A percentile compares a stretch with the other conserved stretches of the same genome.
Evolutionary conservation across 257 asterid species (phyloP).

Genomic region (Scutellaria baicalensis): DNA sequence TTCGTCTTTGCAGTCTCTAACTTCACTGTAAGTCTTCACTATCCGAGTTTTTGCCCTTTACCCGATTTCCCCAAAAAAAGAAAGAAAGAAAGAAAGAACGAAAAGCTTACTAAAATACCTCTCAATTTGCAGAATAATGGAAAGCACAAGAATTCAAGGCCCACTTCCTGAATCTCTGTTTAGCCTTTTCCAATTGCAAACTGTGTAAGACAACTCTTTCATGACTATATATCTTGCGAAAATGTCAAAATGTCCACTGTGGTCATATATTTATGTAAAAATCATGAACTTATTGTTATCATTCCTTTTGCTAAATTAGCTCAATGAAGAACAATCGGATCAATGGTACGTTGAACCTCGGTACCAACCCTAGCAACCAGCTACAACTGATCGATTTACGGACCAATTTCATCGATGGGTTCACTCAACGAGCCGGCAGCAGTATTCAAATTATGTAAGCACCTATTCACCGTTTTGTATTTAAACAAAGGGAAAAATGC

Average conservation of each 20-base stretch:
- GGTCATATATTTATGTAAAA: background rate
- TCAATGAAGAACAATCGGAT: slow-evolving; percentile 44
- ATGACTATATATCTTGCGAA: too few relatives aligned
- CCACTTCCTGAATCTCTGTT: slow-evolving; percentile 44
- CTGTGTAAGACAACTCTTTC: slow-evolving; percentile 44
- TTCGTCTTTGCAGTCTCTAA: slow-evolving; percentile 45
- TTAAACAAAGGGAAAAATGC: too few relatives aligned
- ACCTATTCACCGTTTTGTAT: background rate
- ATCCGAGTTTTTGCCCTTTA: background rate
- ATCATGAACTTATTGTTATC: background rate
- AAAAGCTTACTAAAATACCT: background rate
- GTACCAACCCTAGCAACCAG: slow-evolving; percentile 30
- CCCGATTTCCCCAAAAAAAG: background rate
- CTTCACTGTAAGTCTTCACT: slow-evolving; percentile 47
- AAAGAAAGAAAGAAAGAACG: too few relatives aligned
- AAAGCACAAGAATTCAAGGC: slow-evolving; percentile 47
- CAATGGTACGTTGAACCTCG: slow-evolving; percentile 42
- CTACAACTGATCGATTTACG: slow-evolving; percentile 42
- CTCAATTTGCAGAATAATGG: slow-evolving; percentile 51
- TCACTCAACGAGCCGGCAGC: slow-evolving; percentile 25
- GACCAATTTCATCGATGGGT: slow-evolving; percentile 31
- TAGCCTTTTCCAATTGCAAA: slow-evolving; percentile 56
- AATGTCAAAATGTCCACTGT: too few relatives aligned
- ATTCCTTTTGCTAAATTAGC: slow-evolving; percentile 25
- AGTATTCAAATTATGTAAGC: slow-evolving; percentile 40